phyloP scores from a whole-genome alignment of 75 land plant species.

The Chamaecyparis obtusa region DNA sequence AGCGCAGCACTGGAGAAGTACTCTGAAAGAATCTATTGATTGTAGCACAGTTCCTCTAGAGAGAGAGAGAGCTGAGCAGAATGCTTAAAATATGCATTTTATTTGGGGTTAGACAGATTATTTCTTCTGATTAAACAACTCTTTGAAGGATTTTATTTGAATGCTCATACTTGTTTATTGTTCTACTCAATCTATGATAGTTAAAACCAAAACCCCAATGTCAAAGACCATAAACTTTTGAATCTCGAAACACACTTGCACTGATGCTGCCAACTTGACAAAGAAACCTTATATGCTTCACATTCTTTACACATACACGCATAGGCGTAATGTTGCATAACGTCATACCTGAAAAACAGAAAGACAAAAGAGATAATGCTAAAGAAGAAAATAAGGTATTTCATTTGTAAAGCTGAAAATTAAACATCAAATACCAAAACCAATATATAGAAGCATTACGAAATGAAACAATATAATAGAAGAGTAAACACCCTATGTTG shows the following conservation, averaged over 20 bases:
- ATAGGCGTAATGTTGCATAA: background rate
- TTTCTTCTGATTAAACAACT: background rate
- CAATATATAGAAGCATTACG: background rate
- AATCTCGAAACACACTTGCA: background rate
- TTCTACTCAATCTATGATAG: background rate
- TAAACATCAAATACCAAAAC: background rate
- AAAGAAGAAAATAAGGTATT: background rate
- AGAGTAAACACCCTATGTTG: background rate
- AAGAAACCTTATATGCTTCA: background rate
- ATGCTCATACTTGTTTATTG: background rate
- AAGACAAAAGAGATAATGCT: background rate
- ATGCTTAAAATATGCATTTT: background rate
- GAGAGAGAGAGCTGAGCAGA: too few species aligned
- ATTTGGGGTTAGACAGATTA: background rate
- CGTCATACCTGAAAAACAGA: background rate
- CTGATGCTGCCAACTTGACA: background rate
- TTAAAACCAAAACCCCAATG: background rate
- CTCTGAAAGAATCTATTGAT: too few species aligned
- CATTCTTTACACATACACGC: too few species aligned
- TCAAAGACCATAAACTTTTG: background rate
- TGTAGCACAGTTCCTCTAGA: too few species aligned
- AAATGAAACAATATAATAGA: background rate
- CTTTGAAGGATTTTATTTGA: background rate
- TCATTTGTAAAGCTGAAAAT: background rate
- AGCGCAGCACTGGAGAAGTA: background rate